A percentile compares a stretch with the other conserved stretches of the same genome.
phyloP scores from a whole-genome alignment of 2,329 filamentous ascomycete species.

The Rhynchosporium graminicola region DNA sequence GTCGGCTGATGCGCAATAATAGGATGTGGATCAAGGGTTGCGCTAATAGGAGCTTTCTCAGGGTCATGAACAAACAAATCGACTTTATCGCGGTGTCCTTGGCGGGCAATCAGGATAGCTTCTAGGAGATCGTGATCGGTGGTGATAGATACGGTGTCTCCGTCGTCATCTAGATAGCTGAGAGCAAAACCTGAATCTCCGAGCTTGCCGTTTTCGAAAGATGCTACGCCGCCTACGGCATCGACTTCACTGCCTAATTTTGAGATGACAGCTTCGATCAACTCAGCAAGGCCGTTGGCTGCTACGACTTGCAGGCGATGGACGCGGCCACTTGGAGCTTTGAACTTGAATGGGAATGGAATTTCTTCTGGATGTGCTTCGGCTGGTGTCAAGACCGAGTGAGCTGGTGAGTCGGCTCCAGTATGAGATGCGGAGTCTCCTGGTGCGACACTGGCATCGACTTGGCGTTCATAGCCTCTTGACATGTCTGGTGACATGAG shows the following conservation, averaged over 20 bases:
- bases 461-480: constrained; percentile 64
- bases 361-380: constrained; percentile 64
- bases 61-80: constrained; percentile 97
- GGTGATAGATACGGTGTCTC: constrained; percentile 94
- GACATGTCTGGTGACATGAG: constrained; percentile 78
- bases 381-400: constrained; percentile 60
- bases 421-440: constrained; percentile 94
- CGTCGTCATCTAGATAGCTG: constrained; percentile 95
- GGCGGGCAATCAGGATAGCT: constrained; percentile 80
- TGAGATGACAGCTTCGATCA: constrained; percentile 73
- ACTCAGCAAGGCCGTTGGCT: constrained; percentile 75
- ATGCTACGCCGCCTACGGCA: constrained; percentile 77
- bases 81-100: constrained; percentile 82
- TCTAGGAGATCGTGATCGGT: constrained; percentile 92
- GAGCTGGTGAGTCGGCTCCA: constrained; percentile 75
- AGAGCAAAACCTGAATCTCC: constrained; percentile 81
- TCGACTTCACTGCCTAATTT: constrained; percentile 87
- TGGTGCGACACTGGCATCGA: constrained; percentile 79
- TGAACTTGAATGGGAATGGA: constrained; percentile 98
- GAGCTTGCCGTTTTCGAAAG: constrained; percentile 76
- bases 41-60: constrained; percentile 77
- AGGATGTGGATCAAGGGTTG: constrained; percentile 59
- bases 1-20: constrained; percentile 52
- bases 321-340: constrained; percentile 90
- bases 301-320: constrained; percentile 87